Evolutionary conservation across 805 yeast species (phyloP).

Genomic region (Cyberlindnera subsufficiens): DNA sequence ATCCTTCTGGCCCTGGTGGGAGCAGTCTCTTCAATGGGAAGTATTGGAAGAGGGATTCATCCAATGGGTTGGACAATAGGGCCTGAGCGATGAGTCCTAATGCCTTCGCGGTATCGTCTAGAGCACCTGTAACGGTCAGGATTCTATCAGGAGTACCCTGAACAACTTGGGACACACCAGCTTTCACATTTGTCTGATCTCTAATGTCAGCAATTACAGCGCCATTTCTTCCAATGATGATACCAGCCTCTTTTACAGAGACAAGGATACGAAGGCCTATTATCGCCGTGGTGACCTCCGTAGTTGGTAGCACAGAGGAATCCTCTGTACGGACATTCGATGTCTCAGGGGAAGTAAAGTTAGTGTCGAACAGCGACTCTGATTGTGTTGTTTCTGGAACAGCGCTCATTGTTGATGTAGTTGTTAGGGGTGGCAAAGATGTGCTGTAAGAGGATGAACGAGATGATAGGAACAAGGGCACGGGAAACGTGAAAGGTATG

Average conservation of each 20-base stretch:
- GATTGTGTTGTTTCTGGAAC: slow-evolving; percentile 5
- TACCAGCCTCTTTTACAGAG: slow-evolving; percentile 84
- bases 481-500: too few species aligned
- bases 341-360: slow-evolving; percentile 13
- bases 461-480: not conserved
- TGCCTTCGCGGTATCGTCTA: slow-evolving; percentile 65
- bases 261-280: slow-evolving; percentile 47
- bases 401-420: slow-evolving; percentile 3
- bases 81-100: slow-evolving; percentile 65
- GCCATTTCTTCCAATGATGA: slow-evolving; percentile 84
- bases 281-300: slow-evolving; percentile 20
- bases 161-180: slow-evolving; percentile 77
- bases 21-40: slow-evolving; percentile 58
- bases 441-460: not conserved
- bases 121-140: slow-evolving; percentile 68
- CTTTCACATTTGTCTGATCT: slow-evolving; percentile 70
- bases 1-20: slow-evolving; percentile 45
- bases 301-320: slow-evolving; percentile 17
- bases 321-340: not conserved
- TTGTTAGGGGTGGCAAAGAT: slow-evolving; percentile 1
- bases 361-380: slow-evolving; percentile 22
- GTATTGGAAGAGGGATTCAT: slow-evolving; percentile 35
- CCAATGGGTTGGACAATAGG: slow-evolving; percentile 40
- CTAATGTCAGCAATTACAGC: slow-evolving; percentile 70
- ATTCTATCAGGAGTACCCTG: slow-evolving; percentile 82